Evolutionary conservation across 192 early-diverging fungal genomes (phyloP), one percentile per base, ranked within the genome.

Genomic region (Dispira parvispora): DNA sequence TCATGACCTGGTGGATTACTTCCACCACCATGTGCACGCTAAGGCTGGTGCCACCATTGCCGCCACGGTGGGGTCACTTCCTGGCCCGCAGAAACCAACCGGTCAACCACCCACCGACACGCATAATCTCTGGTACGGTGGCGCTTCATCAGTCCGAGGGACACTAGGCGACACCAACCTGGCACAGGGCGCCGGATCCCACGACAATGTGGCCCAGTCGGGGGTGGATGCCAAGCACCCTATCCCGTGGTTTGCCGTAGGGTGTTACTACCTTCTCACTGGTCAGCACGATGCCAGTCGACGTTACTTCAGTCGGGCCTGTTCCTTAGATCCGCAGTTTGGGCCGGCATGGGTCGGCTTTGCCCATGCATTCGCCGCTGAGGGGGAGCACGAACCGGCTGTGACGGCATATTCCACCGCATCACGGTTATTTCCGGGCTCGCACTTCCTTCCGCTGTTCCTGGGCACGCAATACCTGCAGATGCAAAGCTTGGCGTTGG

Each of bases 401-500:
- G 82, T 89, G 18, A 69, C 78, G 45, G 87, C 87, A 0, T 93
- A 91, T 64, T 64, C 75, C 14, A 79, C 78, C 0, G 82, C 85
- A 23, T 67, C 69, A 20, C 81, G 80, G 63, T 68, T 85, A 44
- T 80, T 83, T 45, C 73, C 71, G 63, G 87, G 85, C 28, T 78
- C 81, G 12, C 88, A 91, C 68, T 46, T 85, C 14, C 84, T 86
- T 25, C 58, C 67, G 8, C 67, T 92, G 72, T 88, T 80, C 61
- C 77, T 90, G n/a, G 90, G 84, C 28, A 87, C 88, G 83, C 80
- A 88, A 61, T 81, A 92, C 56, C 65, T 85, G 47, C 65, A 78
- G 52, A 65, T 78, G 28, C 73, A 78, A 38, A 82, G 83, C 64
- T 61, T 77, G n/a, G 45, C 64, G 0, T 53, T 80, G 11, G 88